Conservation (phyloP, 495 filamentous ascomycete species). For the Penicillium taxi region DNA sequence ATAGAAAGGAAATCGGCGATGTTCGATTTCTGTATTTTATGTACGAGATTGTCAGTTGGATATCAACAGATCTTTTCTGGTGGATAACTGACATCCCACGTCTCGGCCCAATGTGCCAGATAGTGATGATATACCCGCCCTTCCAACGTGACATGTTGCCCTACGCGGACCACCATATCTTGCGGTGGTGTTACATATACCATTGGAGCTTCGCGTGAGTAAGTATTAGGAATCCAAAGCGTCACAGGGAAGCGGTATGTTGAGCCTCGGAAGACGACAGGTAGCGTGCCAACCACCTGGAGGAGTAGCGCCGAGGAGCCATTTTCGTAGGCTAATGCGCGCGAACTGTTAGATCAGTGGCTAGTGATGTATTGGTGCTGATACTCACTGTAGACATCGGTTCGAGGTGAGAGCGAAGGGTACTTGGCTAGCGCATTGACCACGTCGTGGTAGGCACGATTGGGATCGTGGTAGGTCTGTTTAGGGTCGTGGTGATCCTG, state of each 20-base stretch:
- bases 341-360: not conserved
- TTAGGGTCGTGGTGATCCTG: constrained; percentile 92
- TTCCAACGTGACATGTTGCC: constrained; percentile 92
- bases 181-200: constrained; percentile 81
- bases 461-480: constrained; percentile 84
- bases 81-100: constrained; percentile 71
- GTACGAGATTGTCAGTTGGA: constrained; percentile 4
- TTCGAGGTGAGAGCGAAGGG: constrained; percentile 78
- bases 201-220: constrained; percentile 77
- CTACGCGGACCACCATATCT: constrained; percentile 81
- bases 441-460: constrained; percentile 86
- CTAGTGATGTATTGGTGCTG: not conserved
- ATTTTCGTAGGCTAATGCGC: constrained; percentile 68
- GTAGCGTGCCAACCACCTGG: constrained; percentile 77
- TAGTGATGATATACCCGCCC: constrained; percentile 95
- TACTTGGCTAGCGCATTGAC: constrained; percentile 74
- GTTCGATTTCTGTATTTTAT: constrained; percentile 58
- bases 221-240: constrained; percentile 92
- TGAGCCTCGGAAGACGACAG: constrained; percentile 77
- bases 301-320: constrained; percentile 82
- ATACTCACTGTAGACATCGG: constrained; percentile 86
- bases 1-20: constrained; percentile 74
- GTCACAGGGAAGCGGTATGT: constrained; percentile 87
- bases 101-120: constrained; percentile 76
- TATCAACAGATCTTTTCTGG: not conserved